Conservation (phyloP, 2,329 filamentous ascomycete species). For the Apiospora rasikravindrae region DNA sequence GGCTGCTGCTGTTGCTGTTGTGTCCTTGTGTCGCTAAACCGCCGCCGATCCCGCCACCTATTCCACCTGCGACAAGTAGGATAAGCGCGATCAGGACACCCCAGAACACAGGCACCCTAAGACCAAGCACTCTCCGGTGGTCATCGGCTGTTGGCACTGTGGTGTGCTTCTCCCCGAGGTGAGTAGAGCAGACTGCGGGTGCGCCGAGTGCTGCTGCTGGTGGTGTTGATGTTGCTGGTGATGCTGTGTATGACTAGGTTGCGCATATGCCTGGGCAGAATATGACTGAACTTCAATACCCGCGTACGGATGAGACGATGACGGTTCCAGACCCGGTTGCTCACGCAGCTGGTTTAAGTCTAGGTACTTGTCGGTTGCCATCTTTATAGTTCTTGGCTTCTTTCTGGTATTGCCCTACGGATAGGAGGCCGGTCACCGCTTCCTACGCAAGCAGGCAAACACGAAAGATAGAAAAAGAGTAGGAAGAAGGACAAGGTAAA, state of each 20-base stretch:
- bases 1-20: neutral
- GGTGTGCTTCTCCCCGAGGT: neutral
- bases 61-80: constrained; percentile 31
- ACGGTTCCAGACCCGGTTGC: neutral
- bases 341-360: neutral
- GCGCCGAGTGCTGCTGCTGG: neutral
- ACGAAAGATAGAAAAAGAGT: too few species aligned
- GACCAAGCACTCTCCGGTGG: constrained; percentile 28
- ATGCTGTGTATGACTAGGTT: neutral
- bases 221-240: neutral
- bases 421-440: too few species aligned
- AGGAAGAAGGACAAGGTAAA: too few species aligned
- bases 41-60: constrained; percentile 18
- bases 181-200: neutral
- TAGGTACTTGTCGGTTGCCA: neutral
- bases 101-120: constrained; percentile 34
- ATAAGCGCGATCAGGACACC: constrained; percentile 28
- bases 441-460: too few species aligned
- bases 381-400: neutral
- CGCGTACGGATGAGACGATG: neutral
- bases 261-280: neutral
- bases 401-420: neutral
- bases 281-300: neutral
- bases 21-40: neutral
- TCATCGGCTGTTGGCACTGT: neutral